phyloP scores from a whole-genome alignment of 495 filamentous ascomycete genomes.

The Penicillium samsonianum region DNA sequence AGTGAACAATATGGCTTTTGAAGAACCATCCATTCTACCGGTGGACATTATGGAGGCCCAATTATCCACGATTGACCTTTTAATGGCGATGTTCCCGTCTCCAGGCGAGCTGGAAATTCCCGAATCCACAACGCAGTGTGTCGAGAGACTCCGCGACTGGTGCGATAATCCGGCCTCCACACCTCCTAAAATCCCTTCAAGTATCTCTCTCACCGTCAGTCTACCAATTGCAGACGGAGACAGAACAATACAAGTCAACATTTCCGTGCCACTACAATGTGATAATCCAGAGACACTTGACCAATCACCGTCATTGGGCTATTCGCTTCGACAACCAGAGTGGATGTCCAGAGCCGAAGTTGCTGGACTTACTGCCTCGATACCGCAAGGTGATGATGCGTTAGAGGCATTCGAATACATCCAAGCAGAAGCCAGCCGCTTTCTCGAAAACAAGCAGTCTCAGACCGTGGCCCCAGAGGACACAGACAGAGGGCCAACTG shows the following conservation, averaged over 20 bases:
- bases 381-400: slow-evolving; percentile 33
- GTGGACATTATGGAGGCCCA: slow-evolving; percentile 38
- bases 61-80: slow-evolving; percentile 39
- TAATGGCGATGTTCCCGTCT: slow-evolving; percentile 40
- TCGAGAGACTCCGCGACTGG: slow-evolving; percentile 38
- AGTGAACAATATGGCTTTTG: slow-evolving; percentile 22
- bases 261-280: slow-evolving; percentile 36
- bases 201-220: slow-evolving; percentile 28
- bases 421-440: slow-evolving; percentile 26
- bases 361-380: slow-evolving; percentile 24
- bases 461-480: slow-evolving; percentile 6
- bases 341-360: slow-evolving; percentile 48
- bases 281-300: slow-evolving; percentile 22
- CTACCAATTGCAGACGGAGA: slow-evolving; percentile 31
- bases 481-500: slow-evolving; percentile 19
- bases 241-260: slow-evolving; percentile 36
- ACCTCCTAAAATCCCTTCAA: slow-evolving; percentile 26
- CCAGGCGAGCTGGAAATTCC: slow-evolving; percentile 40
- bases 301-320: slow-evolving; percentile 31
- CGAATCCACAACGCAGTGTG: slow-evolving; percentile 30
- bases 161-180: slow-evolving; percentile 22
- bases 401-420: slow-evolving; percentile 40
- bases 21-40: slow-evolving; percentile 22
- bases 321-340: slow-evolving; percentile 41
- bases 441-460: slow-evolving; percentile 30